Base-by-base conservation (phyloP, 2,329 filamentous ascomycete species). In the Alternaria brassicae region DNA sequence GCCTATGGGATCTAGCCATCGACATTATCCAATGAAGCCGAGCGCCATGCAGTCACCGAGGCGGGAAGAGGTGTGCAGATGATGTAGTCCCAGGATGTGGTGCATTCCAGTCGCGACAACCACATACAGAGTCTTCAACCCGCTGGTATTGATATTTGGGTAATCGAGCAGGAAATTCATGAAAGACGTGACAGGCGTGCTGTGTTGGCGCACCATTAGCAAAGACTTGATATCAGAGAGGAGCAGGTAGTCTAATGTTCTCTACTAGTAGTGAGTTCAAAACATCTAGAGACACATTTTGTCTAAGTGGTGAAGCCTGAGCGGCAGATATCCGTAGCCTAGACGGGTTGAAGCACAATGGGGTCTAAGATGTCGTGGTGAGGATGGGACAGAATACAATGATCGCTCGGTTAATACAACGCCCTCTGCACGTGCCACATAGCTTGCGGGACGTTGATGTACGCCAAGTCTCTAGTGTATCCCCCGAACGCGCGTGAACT, bases 381-480 rank as follows among this genome's bases (percentile, higher is more conserved):
- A 28, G 23, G 3, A 17, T 27, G 40, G 13, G 5, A 48, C 19
- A 15, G 8, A 25, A 48, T 48, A 30, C 44, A 34, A 53, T 17
- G 50, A 53, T 53, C 50, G 51, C 40, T 50, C 53, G 53, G 53
- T 42, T 60, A 56, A 57, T 45, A 53, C 53, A 60, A 44, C 41
- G 53, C 34, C 52, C 53, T 47, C 56, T 53, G 30, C 60, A 57
- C 41, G 51, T 56, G 25, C 25, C 60, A 57, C 41, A 47, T 56
- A 19, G 49, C 53, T 53, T 45, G 49, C 34, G 45, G 40, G 44
- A 50, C 49, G 56, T 17, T 32, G 17, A 56, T 58, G 51, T 30
- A 53, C 36, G 58, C 61, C 61, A 61, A 63, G 61, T 19, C 41
- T 25, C 51, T 61, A 61, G 44, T 52, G 48, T 23, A 12, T 42